Percentiles rank a stretch among this genome's conserved stretches.
phyloP scores from a whole-genome alignment of 1,139 yeast species.

The Suhomyces bokatorum region DNA sequence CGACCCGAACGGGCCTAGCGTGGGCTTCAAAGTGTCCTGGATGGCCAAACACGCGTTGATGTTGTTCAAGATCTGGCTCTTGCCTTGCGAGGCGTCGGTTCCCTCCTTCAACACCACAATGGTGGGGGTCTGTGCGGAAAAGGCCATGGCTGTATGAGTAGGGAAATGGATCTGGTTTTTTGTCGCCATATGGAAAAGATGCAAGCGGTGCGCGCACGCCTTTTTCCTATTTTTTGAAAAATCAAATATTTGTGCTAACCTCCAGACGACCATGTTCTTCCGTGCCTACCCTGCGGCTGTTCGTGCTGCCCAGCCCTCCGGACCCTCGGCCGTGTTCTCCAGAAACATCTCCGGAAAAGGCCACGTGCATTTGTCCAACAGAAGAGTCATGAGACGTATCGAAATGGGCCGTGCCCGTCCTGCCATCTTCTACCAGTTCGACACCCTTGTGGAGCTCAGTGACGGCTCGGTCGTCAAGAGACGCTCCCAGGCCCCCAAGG shows the following conservation, averaged over 20 bases:
- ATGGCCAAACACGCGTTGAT: conserved; percentile 96
- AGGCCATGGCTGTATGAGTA: conserved; percentile 55
- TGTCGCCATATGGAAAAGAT: conserved; percentile 3
- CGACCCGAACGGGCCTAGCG: conserved; percentile 96
- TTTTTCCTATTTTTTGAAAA: conserved; percentile 1
- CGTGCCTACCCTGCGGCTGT: not conserved
- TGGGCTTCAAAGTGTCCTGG: conserved; percentile 92
- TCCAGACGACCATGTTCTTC: not conserved
- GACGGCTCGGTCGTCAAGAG: conserved; percentile 89
- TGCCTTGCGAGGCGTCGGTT: conserved; percentile 94
- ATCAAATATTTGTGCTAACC: not conserved
- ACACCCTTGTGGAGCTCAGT: conserved; percentile 80
- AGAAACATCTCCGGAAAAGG: conserved; percentile 32
- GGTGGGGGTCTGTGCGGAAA: conserved; percentile 92
- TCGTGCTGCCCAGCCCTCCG: conserved; percentile 1
- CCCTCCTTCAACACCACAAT: conserved; percentile 97
- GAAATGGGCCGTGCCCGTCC: conserved; percentile 84
- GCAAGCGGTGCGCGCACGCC: conserved; percentile 11
- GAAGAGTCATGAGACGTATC: conserved; percentile 57
- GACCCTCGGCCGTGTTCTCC: conserved; percentile 15
- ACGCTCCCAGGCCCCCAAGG: conserved; percentile 85
- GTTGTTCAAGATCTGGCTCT: conserved; percentile 90
- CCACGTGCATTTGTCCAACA: conserved; percentile 41
- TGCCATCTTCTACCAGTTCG: conserved; percentile 86
- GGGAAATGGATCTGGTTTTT: not conserved